Evolutionary conservation across 75 land plant genomes (phyloP).

Genomic region (Picea sitchensis): DNA sequence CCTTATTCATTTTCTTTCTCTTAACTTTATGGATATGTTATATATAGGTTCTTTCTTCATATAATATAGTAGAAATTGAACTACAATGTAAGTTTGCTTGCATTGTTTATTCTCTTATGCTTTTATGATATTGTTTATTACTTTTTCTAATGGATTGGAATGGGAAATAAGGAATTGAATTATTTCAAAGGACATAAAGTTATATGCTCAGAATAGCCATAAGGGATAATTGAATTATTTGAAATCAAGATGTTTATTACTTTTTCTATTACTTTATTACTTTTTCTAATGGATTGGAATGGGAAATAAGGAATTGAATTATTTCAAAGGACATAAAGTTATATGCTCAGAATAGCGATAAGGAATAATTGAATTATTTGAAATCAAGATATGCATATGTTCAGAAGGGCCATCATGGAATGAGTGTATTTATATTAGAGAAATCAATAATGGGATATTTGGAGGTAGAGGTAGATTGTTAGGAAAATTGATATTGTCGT

Average conservation of each 20-base stretch:
- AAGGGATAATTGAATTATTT: too few species aligned
- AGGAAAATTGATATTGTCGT: background rate
- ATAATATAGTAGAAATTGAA: background rate
- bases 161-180: conserved; percentile 51
- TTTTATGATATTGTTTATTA: background rate
- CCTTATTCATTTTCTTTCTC: too few species aligned
- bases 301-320: conserved; percentile 48
- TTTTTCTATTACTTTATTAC: too few species aligned
- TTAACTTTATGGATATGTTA: too few species aligned
- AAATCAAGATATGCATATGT: conserved; percentile 49
- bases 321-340: conserved; percentile 37
- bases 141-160: conserved; percentile 38
- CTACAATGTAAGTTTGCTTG: too few species aligned
- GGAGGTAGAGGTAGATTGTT: conserved; percentile 27
- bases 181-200: conserved; percentile 36
- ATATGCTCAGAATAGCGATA: too few species aligned
- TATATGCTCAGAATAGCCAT: too few species aligned
- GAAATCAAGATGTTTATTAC: too few species aligned
- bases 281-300: conserved; percentile 43
- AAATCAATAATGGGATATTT: conserved; percentile 35
- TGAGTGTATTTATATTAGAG: conserved; percentile 33
- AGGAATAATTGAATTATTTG: too few species aligned
- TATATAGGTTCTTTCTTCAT: too few species aligned
- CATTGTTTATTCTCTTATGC: background rate
- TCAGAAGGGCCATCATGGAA: conserved; percentile 40